A percentile compares a stretch with the other conserved stretches of the same genome.
phyloP scores from a whole-genome alignment of 2,329 filamentous ascomycete species.

The Ilyonectria robusta region DNA sequence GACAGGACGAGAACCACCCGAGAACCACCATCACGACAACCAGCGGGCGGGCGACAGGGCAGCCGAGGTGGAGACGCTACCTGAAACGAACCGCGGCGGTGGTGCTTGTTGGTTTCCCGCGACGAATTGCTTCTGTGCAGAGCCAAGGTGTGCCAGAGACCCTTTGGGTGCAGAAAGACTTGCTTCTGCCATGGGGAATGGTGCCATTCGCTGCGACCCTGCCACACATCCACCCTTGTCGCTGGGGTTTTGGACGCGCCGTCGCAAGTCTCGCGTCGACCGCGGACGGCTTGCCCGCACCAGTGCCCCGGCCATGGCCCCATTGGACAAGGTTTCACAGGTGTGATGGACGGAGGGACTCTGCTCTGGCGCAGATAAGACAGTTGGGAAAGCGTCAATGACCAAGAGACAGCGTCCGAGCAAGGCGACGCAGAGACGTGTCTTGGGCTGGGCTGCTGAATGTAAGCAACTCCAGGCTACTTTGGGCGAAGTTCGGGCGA shows the following conservation, averaged over 20 bases:
- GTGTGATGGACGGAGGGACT: not conserved
- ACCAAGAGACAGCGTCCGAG: not conserved
- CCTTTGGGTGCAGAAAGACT: constrained; percentile 39
- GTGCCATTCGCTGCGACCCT: constrained; percentile 40
- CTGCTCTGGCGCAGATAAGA: not conserved
- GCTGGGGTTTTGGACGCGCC: constrained; percentile 3
- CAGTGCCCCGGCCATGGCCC: not conserved
- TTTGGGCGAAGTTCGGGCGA: too few relatives aligned
- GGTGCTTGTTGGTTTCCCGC: constrained; percentile 31
- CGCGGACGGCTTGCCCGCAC: not conserved
- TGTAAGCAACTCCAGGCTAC: not conserved
- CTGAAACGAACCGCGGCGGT: constrained; percentile 45
- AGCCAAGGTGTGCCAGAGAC: constrained; percentile 31
- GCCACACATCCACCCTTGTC: not conserved
- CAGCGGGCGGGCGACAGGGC: constrained; percentile 3
- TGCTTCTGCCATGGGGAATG: constrained; percentile 40
- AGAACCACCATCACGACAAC: not conserved
- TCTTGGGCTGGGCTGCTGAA: not conserved
- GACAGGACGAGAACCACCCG: not conserved
- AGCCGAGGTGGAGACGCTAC: constrained; percentile 32
- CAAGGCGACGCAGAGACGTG: not conserved
- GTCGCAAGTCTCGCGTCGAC: constrained; percentile 18
- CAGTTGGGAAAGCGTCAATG: not conserved
- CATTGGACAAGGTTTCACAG: constrained; percentile 14
- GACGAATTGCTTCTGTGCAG: constrained; percentile 41